Evolutionary conservation across 2,329 filamentous ascomycete species (phyloP).

Genomic region (Atkinsonella hypoxylon): DNA sequence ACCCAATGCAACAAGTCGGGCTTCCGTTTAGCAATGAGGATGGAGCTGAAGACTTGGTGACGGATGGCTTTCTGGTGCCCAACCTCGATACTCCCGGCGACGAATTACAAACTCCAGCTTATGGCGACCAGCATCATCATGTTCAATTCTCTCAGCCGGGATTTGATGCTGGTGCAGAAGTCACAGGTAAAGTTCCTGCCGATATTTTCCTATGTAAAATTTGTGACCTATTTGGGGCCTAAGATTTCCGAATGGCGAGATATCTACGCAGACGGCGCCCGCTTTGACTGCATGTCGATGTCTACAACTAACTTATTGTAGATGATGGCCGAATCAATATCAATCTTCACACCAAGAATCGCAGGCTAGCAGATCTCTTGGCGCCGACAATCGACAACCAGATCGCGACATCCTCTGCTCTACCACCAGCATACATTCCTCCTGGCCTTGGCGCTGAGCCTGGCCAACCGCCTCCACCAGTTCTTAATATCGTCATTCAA

Average conservation of each 20-base stretch:
- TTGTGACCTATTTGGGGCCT: neutral
- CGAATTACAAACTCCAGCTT: slow-evolving; percentile 36
- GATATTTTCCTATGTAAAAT: neutral
- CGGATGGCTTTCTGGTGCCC: slow-evolving; percentile 29
- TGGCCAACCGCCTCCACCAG: slow-evolving; percentile 42
- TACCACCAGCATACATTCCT: slow-evolving; percentile 60
- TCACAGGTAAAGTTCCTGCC: slow-evolving; percentile 33
- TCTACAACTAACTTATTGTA: slow-evolving; percentile 14
- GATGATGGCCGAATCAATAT: slow-evolving; percentile 72
- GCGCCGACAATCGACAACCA: slow-evolving; percentile 50
- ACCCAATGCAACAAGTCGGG: slow-evolving; percentile 2
- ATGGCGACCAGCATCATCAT: slow-evolving; percentile 44
- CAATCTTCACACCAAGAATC: slow-evolving; percentile 61
- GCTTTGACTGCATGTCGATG: neutral
- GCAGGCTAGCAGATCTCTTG: slow-evolving; percentile 54
- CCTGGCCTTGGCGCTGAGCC: slow-evolving; percentile 57
- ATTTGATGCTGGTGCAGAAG: slow-evolving; percentile 47
- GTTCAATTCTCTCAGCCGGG: slow-evolving; percentile 50
- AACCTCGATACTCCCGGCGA: slow-evolving; percentile 29
- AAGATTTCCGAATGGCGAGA: neutral
- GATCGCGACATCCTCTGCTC: slow-evolving; percentile 33
- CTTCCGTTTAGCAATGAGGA: slow-evolving; percentile 6
- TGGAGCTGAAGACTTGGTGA: slow-evolving; percentile 20
- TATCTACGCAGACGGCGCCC: neutral
- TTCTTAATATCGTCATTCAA: slow-evolving; percentile 60